Evolutionary conservation across 768 basidiomycete species (phyloP), one percentile per base, ranked within the genome.

Genomic region (Rhodotorula kratochvilovae): DNA sequence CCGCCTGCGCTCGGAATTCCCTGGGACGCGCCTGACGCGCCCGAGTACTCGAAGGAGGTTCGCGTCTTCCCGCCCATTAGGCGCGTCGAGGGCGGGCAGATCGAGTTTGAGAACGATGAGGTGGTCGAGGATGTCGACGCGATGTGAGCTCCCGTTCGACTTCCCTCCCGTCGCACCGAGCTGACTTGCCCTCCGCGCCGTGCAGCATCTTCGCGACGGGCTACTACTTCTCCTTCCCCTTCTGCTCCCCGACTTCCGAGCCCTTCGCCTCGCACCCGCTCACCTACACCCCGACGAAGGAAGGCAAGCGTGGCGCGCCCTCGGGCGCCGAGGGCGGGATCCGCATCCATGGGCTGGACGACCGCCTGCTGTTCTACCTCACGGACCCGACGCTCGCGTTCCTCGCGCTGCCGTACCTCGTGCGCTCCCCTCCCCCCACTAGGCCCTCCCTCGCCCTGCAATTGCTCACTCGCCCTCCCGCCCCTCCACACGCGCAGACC

Each of bases 171-270:
- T 23, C 13, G 33, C 62, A 1, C n/a, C 46, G 15, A 48, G n/a
- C 36, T 35, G 19, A 27, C n/a, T 5, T 11, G n/a, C 50, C 15
- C 19, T 16, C 54, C 16, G 19, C 46, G 42, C 35, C 17, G 13
- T 12, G 31, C 39, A 71, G 65, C 65, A 80, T 82, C 53, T 82
- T 79, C 70, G 82, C 81, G 5, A 82, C 82, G 0, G 82, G 82
- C 15, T 82, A 82, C 65, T 76, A 77, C 59, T 81, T 79, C 71
- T 67, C 76, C 31, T 79, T 80, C 53, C 81, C 81, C 0, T 82
- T 81, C 69, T 75, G 75, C 54, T 77, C 75, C 53, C 50, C 60
- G 0, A n/a, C 62, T 23, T 79, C 81, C 56, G 58, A 21, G 8
- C 82, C 82, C 3, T 82, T 67, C 56, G 60, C 77, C 3, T 57